A percentile compares a stretch with the other conserved stretches of the same genome.
phyloP scores from a whole-genome alignment of 169 alveolate species.

The Plasmodium fragile region DNA sequence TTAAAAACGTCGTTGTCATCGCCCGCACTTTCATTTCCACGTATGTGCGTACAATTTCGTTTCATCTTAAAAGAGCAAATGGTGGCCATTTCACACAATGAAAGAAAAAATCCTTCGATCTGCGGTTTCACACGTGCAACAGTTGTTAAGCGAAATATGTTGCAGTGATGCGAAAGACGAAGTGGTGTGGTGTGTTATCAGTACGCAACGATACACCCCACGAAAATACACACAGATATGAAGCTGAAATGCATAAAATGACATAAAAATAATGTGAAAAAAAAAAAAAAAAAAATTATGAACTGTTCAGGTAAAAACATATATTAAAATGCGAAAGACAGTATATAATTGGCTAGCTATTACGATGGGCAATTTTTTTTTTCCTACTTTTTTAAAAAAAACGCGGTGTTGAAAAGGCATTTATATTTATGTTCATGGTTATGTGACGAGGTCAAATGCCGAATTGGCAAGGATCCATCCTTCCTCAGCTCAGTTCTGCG shows the following conservation, averaged over 20 bases:
- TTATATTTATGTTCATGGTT: neutral
- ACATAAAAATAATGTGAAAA: neutral
- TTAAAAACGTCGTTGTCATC: neutral
- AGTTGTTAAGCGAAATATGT: neutral
- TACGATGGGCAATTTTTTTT: neutral
- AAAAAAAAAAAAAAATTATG: neutral
- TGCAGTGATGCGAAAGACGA: neutral
- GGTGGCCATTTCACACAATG: neutral
- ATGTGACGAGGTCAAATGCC: neutral
- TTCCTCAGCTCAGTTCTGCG: constrained; percentile 4
- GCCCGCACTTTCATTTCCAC: neutral
- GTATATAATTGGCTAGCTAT: constrained; percentile 1
- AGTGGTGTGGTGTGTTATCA: neutral
- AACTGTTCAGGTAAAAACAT: neutral
- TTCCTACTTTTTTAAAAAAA: neutral
- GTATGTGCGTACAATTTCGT: neutral
- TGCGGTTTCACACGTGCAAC: neutral
- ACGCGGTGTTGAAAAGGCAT: neutral
- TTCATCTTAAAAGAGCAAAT: neutral
- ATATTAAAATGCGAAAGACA: neutral
- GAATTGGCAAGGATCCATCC: neutral
- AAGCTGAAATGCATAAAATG: neutral
- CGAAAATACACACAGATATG: neutral
- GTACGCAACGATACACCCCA: neutral
- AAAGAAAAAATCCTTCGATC: neutral